Evolutionary conservation across 805 yeast genomes (phyloP).

Genomic region (Hyphopichia homilentoma): DNA sequence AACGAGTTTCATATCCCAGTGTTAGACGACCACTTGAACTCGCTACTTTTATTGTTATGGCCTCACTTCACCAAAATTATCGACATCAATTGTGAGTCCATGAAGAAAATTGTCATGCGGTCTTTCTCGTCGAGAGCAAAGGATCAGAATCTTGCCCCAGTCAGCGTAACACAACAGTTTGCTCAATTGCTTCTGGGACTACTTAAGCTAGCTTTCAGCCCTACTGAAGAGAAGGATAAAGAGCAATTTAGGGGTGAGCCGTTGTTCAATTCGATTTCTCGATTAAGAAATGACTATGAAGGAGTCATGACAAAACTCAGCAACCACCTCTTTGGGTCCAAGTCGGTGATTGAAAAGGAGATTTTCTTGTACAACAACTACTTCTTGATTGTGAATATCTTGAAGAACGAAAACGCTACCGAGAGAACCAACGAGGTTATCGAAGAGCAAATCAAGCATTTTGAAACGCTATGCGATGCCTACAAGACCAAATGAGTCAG

Average conservation of each 20-base stretch:
- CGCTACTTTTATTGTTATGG: slow-evolving; percentile 71
- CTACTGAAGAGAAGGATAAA: slow-evolving; percentile 19
- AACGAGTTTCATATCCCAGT: slow-evolving; percentile 64
- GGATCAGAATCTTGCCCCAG: slow-evolving; percentile 36
- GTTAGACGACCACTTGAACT: slow-evolving; percentile 64
- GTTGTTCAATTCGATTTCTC: slow-evolving; percentile 58
- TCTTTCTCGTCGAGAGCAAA: slow-evolving; percentile 11
- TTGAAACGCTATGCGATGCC: slow-evolving; percentile 37
- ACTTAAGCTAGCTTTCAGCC: slow-evolving; percentile 44
- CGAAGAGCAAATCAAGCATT: slow-evolving; percentile 36
- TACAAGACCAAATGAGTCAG: slow-evolving; percentile 17
- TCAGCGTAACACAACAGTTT: slow-evolving; percentile 72
- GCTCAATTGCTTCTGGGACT: slow-evolving; percentile 70
- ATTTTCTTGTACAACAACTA: slow-evolving; percentile 72
- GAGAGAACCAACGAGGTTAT: slow-evolving; percentile 18
- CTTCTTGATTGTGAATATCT: slow-evolving; percentile 55
- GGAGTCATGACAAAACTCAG: slow-evolving; percentile 69
- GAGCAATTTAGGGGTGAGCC: slow-evolving; percentile 56
- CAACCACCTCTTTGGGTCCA: slow-evolving; percentile 31
- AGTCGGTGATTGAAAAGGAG: slow-evolving; percentile 51
- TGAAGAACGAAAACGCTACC: slow-evolving; percentile 35
- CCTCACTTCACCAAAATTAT: slow-evolving; percentile 76
- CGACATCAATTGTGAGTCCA: slow-evolving; percentile 71
- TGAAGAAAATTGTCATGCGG: slow-evolving; percentile 49
- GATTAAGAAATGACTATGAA: slow-evolving; percentile 80